Evolutionary conservation across 768 basidiomycete genomes (phyloP).

Genomic region (Pulveroboletus sp.): DNA sequence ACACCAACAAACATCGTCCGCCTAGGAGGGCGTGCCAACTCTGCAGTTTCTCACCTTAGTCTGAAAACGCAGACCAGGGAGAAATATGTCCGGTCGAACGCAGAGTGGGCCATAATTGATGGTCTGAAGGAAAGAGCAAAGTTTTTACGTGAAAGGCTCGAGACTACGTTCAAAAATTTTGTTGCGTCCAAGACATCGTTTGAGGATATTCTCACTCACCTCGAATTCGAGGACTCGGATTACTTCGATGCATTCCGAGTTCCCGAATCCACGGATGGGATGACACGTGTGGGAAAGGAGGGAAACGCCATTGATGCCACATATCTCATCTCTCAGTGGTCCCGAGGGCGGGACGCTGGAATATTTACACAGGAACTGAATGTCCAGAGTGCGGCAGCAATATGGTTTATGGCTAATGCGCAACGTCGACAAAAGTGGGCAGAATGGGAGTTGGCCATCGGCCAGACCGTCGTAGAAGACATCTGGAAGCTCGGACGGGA

Average conservation of each 20-base stretch:
- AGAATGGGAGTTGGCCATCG: slow-evolving; percentile 36
- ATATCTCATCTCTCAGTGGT: slow-evolving; percentile 51
- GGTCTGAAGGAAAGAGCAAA: slow-evolving; percentile 24
- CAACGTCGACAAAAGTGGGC: slow-evolving; percentile 25
- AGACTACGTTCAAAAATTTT: slow-evolving; percentile 29
- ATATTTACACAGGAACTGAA: slow-evolving; percentile 29
- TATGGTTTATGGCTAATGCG: slow-evolving; percentile 37
- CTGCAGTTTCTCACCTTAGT: slow-evolving; percentile 41
- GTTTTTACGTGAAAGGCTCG: slow-evolving; percentile 17
- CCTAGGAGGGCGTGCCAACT: slow-evolving; percentile 50
- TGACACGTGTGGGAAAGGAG: slow-evolving; percentile 39
- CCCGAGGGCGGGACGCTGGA: slow-evolving; percentile 40
- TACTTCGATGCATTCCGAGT: slow-evolving; percentile 45
- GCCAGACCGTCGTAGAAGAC: slow-evolving; percentile 31
- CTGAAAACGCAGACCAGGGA: slow-evolving; percentile 37
- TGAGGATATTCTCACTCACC: slow-evolving; percentile 36
- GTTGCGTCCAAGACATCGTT: slow-evolving; percentile 13
- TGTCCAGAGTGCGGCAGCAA: slow-evolving; percentile 18
- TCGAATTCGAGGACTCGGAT: slow-evolving; percentile 48
- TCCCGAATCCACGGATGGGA: slow-evolving; percentile 39
- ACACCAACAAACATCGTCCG: slow-evolving; percentile 45
- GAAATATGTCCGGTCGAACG: slow-evolving; percentile 21
- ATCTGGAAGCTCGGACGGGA: slow-evolving; percentile 30
- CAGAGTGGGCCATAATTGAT: slow-evolving; percentile 42
- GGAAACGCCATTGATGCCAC: slow-evolving; percentile 33